Base-by-base conservation (phyloP, 2,329 filamentous ascomycete genomes). In the Allantophomopsis cytisporea region DNA sequence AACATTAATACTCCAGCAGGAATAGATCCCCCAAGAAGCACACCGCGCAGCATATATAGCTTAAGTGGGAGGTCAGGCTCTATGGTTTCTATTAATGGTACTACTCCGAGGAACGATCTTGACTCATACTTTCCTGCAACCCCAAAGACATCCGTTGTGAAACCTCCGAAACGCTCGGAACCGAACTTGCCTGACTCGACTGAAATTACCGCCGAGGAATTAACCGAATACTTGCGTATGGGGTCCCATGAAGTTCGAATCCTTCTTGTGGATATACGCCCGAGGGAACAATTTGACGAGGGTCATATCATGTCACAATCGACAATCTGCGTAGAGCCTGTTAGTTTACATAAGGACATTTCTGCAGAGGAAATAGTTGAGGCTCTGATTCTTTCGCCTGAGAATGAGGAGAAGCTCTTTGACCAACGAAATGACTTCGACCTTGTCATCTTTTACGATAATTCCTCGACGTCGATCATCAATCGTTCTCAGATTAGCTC, bases 291-390 rank as follows among this genome's bases (percentile, higher is more conserved):
- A 7, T 98, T 84, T 54, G 86, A 96, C 49, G 71, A 80, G 36
- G 91, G 91, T 0, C 91, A 98, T 55, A 87, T 98, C 46, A 82
- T 83, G 64, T 78, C 83, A 5, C 79, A 79, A 41, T 80, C 76
- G 5, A 83, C 87, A 31, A 85, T 98, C 35, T 98, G 91, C 57
- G 74, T 98, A 43, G 91, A 98, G 52, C 86, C 88, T 17, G 73
- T 93, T 35, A 72, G 80, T 8, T 58, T 86, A 36, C 74, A 83
- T 40, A 73, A 80, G 35, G 79, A 75, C 35, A 69, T 80, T 15
- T 78, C 76, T 1, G 73, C 72, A 2, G 65, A 68, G 15, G 63
- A 80, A 16, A 70, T 82, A 31, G 67, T 64, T 14, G 81, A 87
- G 43, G 77, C 77, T 43, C 68, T 88, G 50, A 68, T 86, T 2